Evolutionary conservation across 2,329 filamentous ascomycete genomes (phyloP), one percentile per base, ranked within the genome.

Genomic region (Teratosphaeria destructans): DNA sequence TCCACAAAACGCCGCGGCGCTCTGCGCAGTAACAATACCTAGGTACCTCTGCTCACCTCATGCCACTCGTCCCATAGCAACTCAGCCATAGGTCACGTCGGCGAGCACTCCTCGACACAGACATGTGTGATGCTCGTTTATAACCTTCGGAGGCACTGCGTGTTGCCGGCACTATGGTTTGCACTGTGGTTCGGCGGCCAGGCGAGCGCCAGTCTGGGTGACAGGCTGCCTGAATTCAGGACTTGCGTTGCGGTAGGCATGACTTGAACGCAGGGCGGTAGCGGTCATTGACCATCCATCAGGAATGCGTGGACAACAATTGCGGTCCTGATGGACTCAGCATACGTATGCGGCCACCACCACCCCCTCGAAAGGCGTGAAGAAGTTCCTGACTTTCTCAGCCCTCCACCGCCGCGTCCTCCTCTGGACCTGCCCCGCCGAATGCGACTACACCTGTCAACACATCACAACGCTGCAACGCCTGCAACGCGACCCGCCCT

Each of bases 391-490:
- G 19, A 37, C 23, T 4, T 27, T 3, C 23, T 58, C 71, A 96
- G 91, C 94, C 63, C 73, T 96, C 67, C 84, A 89, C 75, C 91
- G 87, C 72, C 89, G 89, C 63, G 81, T 97, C 66, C 85, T 97
- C 70, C 78, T 96, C 73, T 99, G 94, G 94, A 85, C 85, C 72
- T 99, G 94, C 77, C 84, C 88, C 62, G 81, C 88, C 71, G 93
- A 99, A 82, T 99, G 94, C 84, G 92, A 99, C 79, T 95, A 99
- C 79, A 87, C 89, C 62, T 99, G 94, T 80, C 94, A 99, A 74
- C 93, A 95, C 80, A 87, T 96, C 73, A 81, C 95, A 61, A 97
- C 94, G 59, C 76, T 83, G 67, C 77, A 77, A 60, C 90, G 93
- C 64, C 76, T 91, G 65, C 78, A 82, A 29, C 78, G 82, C 63